Conservation (phyloP, 495 filamentous ascomycete species). For the Rhypophila decipiens region DNA sequence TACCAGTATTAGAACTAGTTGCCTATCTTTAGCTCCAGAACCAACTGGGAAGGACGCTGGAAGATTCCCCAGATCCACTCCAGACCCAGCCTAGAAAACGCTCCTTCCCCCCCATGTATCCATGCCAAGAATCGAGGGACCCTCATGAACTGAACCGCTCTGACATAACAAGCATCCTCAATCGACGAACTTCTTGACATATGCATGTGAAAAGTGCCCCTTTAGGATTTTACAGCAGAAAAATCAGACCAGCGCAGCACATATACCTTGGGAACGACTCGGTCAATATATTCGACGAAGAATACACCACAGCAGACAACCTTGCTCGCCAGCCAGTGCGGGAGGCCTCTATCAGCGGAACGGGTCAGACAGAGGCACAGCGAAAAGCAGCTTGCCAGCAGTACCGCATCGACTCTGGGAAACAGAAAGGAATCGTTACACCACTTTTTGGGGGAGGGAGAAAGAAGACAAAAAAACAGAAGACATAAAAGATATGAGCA, state of each 20-base stretch:
- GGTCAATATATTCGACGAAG: no score
- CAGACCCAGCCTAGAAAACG: background rate
- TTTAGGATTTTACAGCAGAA: no score
- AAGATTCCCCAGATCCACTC: background rate
- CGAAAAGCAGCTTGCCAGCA: background rate
- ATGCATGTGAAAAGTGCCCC: background rate
- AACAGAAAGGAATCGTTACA: background rate
- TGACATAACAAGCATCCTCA: background rate
- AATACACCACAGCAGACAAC: background rate
- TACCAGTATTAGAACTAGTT: no score
- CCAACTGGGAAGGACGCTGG: background rate
- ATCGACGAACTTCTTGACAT: background rate
- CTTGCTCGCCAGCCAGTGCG: no score
- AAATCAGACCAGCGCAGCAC: no score
- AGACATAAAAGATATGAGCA: conserved; percentile 8
- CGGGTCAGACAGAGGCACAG: background rate
- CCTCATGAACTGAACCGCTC: background rate
- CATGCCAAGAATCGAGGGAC: background rate
- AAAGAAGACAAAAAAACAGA: conserved; percentile 8
- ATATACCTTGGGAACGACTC: no score
- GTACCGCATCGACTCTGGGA: background rate
- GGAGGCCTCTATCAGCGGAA: background rate
- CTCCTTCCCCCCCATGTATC: background rate
- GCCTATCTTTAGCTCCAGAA: background rate
- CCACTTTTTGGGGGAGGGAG: background rate